phyloP scores from a whole-genome alignment of 192 early-diverging fungal genomes.

The Pecoramyces ruminantium region DNA sequence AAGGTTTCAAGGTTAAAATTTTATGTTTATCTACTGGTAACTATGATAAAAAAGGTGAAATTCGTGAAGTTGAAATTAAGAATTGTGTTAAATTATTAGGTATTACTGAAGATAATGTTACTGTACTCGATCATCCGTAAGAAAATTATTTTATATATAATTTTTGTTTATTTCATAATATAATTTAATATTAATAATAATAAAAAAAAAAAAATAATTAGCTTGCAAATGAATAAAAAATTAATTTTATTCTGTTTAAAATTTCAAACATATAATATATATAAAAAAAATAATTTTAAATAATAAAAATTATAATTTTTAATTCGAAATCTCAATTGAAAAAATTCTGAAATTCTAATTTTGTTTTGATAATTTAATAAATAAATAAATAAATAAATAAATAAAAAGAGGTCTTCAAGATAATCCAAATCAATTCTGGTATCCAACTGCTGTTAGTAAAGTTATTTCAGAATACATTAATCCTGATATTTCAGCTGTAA shows the following conservation, averaged over 20 bases:
- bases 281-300: too few species aligned
- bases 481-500: background rate
- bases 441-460: background rate
- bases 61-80: conserved; percentile 4
- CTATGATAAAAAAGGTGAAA: conserved; percentile 15
- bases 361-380: conserved; percentile 13
- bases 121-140: conserved; percentile 40
- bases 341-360: too few species aligned
- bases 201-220: too few species aligned
- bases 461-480: background rate
- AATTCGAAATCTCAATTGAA: too few species aligned
- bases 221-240: too few species aligned
- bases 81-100: conserved; percentile 9
- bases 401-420: background rate
- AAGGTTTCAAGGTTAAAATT: conserved; percentile 41
- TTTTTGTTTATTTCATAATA: too few species aligned
- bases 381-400: too few species aligned
- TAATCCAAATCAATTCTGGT: background rate
- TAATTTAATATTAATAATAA: too few species aligned
- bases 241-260: too few species aligned
- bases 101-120: conserved; percentile 24
- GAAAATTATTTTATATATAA: conserved; percentile 8
- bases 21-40: conserved; percentile 76
- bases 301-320: too few species aligned
- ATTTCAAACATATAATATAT: too few species aligned